These are phyloP conservation scores for Grosmannia huntii DNA, from an alignment of 2,329 filamentous ascomycete species.

Conservation along the genomic window DNA sequence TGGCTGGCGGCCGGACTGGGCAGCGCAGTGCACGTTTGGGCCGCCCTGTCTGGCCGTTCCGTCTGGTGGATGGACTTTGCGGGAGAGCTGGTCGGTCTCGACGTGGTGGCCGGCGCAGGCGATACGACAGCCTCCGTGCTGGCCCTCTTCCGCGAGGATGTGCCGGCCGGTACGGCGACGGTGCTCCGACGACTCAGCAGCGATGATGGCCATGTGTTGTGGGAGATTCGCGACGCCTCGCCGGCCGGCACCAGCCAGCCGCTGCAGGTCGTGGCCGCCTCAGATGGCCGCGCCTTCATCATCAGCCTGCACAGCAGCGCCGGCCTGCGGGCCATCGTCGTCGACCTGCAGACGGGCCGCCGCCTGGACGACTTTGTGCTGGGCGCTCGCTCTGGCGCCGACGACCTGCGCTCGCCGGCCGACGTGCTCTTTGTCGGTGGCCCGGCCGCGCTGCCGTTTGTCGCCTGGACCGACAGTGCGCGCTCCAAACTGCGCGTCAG, in stretches of 20 bases:
- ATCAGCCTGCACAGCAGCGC: slow-evolving; percentile 66
- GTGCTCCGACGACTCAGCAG: slow-evolving; percentile 60
- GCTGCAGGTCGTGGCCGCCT: slow-evolving; percentile 61
- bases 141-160: slow-evolving; percentile 25
- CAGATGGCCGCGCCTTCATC: slow-evolving; percentile 59
- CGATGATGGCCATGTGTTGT: slow-evolving; percentile 57
- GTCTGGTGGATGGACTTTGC: slow-evolving; percentile 57
- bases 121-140: background rate
- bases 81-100: slow-evolving; percentile 53
- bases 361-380: slow-evolving; percentile 60
- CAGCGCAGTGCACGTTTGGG: slow-evolving; percentile 64
- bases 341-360: slow-evolving; percentile 63
- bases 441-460: slow-evolving; percentile 55
- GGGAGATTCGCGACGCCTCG: slow-evolving; percentile 55
- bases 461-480: slow-evolving; percentile 59
- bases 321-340: slow-evolving; percentile 58
- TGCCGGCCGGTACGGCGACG: slow-evolving; percentile 47
- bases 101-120: background rate
- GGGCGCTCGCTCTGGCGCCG: slow-evolving; percentile 34
- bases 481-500: slow-evolving; percentile 56
- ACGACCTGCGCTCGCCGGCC: slow-evolving; percentile 14
- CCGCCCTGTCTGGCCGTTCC: slow-evolving; percentile 66
- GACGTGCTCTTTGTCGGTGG: slow-evolving; percentile 64
- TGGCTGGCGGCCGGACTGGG: slow-evolving; percentile 64
- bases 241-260: slow-evolving; percentile 41